A percentile compares a stretch with the other conserved stretches of the same genome.
Evolutionary conservation across 2,329 filamentous ascomycete genomes (phyloP).

Genomic region (Capronia epimyces): DNA sequence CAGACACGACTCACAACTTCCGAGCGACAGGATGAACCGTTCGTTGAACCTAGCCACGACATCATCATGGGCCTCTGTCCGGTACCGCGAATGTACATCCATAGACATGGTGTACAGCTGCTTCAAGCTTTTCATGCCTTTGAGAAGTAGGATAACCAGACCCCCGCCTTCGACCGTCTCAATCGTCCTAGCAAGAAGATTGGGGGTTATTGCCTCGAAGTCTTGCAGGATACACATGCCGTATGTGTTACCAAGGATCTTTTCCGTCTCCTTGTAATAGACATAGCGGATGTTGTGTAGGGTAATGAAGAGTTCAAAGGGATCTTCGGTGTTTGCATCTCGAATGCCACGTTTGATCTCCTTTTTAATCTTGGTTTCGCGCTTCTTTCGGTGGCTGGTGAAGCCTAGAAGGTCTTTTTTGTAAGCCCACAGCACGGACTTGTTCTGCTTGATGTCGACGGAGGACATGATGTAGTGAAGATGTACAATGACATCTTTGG

Average conservation of each 20-base stretch:
- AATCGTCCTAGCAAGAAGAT: constrained; percentile 85
- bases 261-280: constrained; percentile 99
- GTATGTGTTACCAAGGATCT: constrained; percentile 95
- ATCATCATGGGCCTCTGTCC: constrained; percentile 92
- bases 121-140: constrained; percentile 95
- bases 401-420: constrained; percentile 96
- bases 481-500: constrained; percentile 95
- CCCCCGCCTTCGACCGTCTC: constrained; percentile 97
- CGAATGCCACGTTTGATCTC: constrained; percentile 92
- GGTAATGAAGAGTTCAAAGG: constrained; percentile 95
- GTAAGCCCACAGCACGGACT: constrained; percentile 96
- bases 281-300: constrained; percentile 97
- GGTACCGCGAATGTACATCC: constrained; percentile 95
- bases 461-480: constrained; percentile 89
- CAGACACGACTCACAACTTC: constrained; percentile 89
- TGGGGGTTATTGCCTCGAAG: constrained; percentile 97
- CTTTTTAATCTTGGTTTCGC: constrained; percentile 96
- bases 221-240: constrained; percentile 98
- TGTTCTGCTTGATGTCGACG: constrained; percentile 87
- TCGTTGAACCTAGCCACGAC: constrained; percentile 97
- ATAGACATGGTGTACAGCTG: constrained; percentile 95
- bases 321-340: constrained; percentile 86
- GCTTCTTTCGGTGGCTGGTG: constrained; percentile 94
- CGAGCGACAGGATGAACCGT: constrained; percentile 88
- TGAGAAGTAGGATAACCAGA: constrained; percentile 80